phyloP scores from a whole-genome alignment of 2,329 filamentous ascomycete genomes.

The Trichoderma koningii region DNA sequence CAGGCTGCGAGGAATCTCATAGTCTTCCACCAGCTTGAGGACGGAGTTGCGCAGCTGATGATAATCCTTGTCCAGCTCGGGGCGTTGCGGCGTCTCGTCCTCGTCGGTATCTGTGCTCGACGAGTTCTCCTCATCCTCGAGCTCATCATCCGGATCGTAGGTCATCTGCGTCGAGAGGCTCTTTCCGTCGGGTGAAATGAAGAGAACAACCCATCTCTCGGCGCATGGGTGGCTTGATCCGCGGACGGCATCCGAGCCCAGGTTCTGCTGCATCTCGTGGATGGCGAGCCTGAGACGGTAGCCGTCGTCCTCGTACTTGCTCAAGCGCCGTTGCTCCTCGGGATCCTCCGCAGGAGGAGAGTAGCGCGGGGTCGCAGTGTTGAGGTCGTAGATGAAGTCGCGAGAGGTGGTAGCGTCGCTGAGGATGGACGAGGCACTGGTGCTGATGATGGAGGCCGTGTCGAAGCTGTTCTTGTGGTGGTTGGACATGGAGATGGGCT shows the following conservation, averaged over 20 bases:
- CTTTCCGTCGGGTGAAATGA: constrained; percentile 73
- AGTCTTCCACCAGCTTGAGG: constrained; percentile 77
- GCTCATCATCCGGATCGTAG: constrained; percentile 67
- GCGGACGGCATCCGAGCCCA: constrained; percentile 65
- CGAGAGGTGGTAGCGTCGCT: constrained; percentile 69
- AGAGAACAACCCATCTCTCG: constrained; percentile 80
- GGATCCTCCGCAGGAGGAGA: constrained; percentile 55
- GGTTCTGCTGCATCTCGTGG: constrained; percentile 68
- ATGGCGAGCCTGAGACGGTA: constrained; percentile 67
- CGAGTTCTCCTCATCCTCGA: constrained; percentile 65
- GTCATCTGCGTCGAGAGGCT: constrained; percentile 70
- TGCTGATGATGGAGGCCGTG: constrained; percentile 70
- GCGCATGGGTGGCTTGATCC: constrained; percentile 76
- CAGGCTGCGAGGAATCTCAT: constrained; percentile 71
- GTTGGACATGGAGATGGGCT: constrained; percentile 61
- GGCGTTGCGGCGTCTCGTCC: constrained; percentile 60
- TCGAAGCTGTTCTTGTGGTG: constrained; percentile 61
- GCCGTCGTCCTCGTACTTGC: constrained; percentile 64
- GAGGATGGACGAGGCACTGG: constrained; percentile 70
- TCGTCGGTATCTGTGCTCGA: constrained; percentile 63
- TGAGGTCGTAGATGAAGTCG: constrained; percentile 62
- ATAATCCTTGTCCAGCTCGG: constrained; percentile 75
- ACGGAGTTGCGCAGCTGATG: constrained; percentile 80
- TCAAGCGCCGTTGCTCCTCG: constrained; percentile 47
- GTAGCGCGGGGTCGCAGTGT: constrained; percentile 53